Conservation (phyloP, 177 flowering plant species). For the Tripterygium wilfordii region DNA sequence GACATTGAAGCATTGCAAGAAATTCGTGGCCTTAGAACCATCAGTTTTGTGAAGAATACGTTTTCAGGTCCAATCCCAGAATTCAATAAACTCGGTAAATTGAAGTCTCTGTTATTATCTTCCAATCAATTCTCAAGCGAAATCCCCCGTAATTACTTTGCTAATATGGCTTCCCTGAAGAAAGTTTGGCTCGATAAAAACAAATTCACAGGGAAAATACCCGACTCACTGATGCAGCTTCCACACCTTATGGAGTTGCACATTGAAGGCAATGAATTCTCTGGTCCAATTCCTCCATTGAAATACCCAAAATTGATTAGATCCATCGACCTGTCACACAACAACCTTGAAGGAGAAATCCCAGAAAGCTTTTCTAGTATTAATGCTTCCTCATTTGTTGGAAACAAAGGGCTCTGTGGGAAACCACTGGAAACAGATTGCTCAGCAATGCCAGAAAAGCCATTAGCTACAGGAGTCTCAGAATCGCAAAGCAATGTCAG, state of each 20-base stretch:
- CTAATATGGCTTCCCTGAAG: slow-evolving; percentile 25
- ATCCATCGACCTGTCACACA: slow-evolving; percentile 32
- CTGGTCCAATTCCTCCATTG: slow-evolving; percentile 37
- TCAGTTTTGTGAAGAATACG: slow-evolving; percentile 34
- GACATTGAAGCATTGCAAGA: slow-evolving; percentile 26
- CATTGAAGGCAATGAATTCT: slow-evolving; percentile 41
- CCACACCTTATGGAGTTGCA: slow-evolving; percentile 27
- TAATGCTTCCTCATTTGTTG: slow-evolving; percentile 18
- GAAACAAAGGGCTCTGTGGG: slow-evolving; percentile 40
- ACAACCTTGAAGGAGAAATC: slow-evolving; percentile 40
- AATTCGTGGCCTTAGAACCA: slow-evolving; percentile 22
- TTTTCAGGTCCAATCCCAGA: slow-evolving; percentile 49
- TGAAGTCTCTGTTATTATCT: slow-evolving; percentile 30
- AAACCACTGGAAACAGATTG: slow-evolving; percentile 18
- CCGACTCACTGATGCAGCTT: slow-evolving; percentile 31
- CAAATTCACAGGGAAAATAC: slow-evolving; percentile 45
- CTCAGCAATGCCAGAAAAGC: not conserved
- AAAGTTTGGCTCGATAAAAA: slow-evolving; percentile 39
- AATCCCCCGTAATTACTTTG: slow-evolving; percentile 35
- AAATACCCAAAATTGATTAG: slow-evolving; percentile 6
- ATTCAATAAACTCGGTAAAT: slow-evolving; percentile 28
- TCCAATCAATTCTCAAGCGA: slow-evolving; percentile 41
- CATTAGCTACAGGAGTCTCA: not conserved
- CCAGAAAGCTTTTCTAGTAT: slow-evolving; percentile 23
- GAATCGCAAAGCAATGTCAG: not conserved